Percentiles rank a stretch among this genome's conserved stretches.
phyloP scores from a whole-genome alignment of 768 basidiomycete species.

The Clitopilus passeckerianus region DNA sequence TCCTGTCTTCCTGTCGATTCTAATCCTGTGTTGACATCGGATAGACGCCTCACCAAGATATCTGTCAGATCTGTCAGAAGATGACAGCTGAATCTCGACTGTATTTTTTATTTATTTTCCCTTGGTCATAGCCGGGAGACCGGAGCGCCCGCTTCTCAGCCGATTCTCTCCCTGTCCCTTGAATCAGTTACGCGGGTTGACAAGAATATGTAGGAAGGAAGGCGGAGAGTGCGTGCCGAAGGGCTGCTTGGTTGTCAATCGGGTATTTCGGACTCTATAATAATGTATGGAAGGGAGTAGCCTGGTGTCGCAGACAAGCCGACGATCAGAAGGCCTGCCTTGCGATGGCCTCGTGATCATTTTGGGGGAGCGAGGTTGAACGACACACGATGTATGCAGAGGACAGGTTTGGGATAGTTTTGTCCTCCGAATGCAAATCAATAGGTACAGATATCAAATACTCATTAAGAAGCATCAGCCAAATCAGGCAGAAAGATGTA shows the following conservation, averaged over 20 bases:
- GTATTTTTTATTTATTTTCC: neutral
- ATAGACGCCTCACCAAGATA: neutral
- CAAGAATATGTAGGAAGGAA: neutral
- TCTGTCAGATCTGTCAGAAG: neutral
- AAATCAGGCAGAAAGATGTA: neutral
- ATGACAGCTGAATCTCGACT: neutral
- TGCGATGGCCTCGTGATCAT: neutral
- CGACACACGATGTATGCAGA: neutral
- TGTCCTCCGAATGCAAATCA: neutral
- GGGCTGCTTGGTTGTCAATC: neutral
- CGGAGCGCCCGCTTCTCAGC: neutral
- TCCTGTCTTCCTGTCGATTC: neutral
- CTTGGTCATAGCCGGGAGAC: neutral
- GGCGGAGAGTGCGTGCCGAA: neutral
- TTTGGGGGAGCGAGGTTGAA: neutral
- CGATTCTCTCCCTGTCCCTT: neutral
- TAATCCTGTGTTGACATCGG: neutral
- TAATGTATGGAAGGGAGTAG: too few relatives aligned
- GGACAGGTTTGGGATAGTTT: neutral
- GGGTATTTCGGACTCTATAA: neutral
- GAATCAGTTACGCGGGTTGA: neutral
- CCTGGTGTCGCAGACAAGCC: neutral
- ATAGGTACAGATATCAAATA: neutral
- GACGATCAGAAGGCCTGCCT: neutral
- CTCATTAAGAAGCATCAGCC: neutral